phyloP scores from a whole-genome alignment of 371 early-diverging fungal species.

The Syncephalastrum contaminatum region DNA sequence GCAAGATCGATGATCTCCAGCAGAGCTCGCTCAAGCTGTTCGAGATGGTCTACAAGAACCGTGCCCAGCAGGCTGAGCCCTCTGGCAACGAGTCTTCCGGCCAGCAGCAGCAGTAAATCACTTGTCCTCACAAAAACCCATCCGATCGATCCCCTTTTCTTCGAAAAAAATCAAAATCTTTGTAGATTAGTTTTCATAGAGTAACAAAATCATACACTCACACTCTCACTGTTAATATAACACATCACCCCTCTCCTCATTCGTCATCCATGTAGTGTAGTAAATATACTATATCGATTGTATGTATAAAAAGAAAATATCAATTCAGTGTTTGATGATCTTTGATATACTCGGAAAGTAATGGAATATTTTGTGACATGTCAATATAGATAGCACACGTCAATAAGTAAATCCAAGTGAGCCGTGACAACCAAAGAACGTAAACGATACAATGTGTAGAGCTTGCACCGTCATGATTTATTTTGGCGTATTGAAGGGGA shows the following conservation, averaged over 20 bases:
- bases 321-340: too few relatives aligned
- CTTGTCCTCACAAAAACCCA: conserved; percentile 1
- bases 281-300: too few relatives aligned
- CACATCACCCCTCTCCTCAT: too few relatives aligned
- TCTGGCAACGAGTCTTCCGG: conserved; percentile 4
- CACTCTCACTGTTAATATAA: too few relatives aligned
- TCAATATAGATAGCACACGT: neutral
- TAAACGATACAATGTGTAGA: too few relatives aligned
- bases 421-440: too few relatives aligned
- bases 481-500: too few relatives aligned
- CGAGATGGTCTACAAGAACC: conserved; percentile 94
- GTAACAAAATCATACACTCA: too few relatives aligned
- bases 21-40: conserved; percentile 90
- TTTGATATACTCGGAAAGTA: neutral
- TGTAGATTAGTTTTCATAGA: too few relatives aligned
- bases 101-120: conserved; percentile 6
- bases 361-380: conserved; percentile 4
- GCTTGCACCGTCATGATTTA: too few relatives aligned
- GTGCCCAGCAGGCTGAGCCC: conserved; percentile 19
- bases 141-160: neutral
- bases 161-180: conserved; percentile 5
- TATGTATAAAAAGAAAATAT: too few relatives aligned
- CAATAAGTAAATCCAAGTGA: neutral
- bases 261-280: too few relatives aligned
- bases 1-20: conserved; percentile 82